Evolutionary conservation across 495 filamentous ascomycete genomes (phyloP).

Genomic region (Penicillium bovifimosum): DNA sequence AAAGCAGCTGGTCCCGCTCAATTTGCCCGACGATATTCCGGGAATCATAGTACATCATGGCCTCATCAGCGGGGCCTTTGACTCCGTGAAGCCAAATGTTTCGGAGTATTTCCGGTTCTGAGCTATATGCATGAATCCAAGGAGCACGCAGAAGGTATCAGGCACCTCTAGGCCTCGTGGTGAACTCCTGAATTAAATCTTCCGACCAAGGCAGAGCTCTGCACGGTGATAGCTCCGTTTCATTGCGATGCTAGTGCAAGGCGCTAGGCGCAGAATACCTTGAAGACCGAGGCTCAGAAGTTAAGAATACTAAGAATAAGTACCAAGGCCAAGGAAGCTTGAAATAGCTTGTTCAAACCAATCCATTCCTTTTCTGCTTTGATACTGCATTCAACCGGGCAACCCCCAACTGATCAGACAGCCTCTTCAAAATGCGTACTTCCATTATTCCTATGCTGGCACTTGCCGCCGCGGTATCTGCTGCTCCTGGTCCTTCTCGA

Average conservation of each 20-base stretch:
- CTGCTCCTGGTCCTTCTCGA: conserved; percentile 24
- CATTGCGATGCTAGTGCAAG: conserved; percentile 1
- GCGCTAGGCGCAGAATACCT: neutral
- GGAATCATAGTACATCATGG: too few species aligned
- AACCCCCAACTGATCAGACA: conserved; percentile 11
- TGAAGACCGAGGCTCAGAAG: neutral
- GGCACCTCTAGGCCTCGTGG: neutral
- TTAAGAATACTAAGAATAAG: too few species aligned
- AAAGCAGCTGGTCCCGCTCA: neutral
- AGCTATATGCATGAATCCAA: neutral
- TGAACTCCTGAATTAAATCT: neutral
- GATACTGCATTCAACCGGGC: neutral
- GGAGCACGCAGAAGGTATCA: neutral
- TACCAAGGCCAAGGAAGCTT: conserved; percentile 1
- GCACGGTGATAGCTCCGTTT: neutral
- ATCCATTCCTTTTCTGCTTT: neutral
- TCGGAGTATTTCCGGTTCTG: conserved; percentile 1
- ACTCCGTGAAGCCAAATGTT: neutral
- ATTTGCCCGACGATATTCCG: conserved; percentile 3
- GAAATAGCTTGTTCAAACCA: conserved; percentile 3
- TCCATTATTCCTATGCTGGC: conserved; percentile 17
- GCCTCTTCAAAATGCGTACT: conserved; percentile 17
- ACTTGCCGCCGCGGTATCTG: conserved; percentile 19
- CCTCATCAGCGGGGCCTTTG: neutral
- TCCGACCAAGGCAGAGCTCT: neutral